Base-by-base conservation (phyloP, 139 green algal species). In the Dunaliella primolecta region DNA sequence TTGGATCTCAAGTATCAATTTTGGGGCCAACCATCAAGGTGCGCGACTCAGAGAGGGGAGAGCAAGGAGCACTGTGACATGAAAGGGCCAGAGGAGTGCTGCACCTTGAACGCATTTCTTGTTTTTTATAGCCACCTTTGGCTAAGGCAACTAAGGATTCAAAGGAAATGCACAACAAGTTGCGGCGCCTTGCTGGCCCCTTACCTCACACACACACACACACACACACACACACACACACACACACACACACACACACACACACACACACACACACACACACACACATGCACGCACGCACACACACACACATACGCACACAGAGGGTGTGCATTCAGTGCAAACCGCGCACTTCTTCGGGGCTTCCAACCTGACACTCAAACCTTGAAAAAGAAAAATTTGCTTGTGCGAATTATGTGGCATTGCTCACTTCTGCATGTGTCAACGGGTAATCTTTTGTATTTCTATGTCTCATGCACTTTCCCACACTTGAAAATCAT, bases 1-100 rank as follows among this genome's bases (percentile, higher is more conserved):
- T 91, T 80, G 88, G 88, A 7, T 88, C 83, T 1, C 88, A 91
- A 87, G 88, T 91, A 29, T 84, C 64, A 36, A 89, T 91, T 30
- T 71, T 91, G 34, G 88, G 88, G 0, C 88, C 88, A 30, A 91
- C 88, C 24, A 89, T 91, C 30, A 80, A 71, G 36, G 46, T 33
- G 21, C 24, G 57, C 57, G 24, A 24, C 57, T n/a, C 21, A 74
- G 21, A n/a, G 21, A 24, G 24, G 24, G 57, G 57, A n/a, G 57
- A 74, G 57, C 57, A 74, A n/a, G 57, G 24, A 74, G 21, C 57
- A 74, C 57, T n/a, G 21, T 74, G 57, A 74, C 57, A 74, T 21
- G 21, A 21, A 74, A 74, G 57, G 21, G 21, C 57, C 57, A 74
- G 21, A n/a, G 21, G 57, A 74, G 57, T 21, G 21, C 21, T 74